A percentile compares a stretch with the other conserved stretches of the same genome.
These are phyloP conservation scores for Diaporthe australafricana DNA, from an alignment of 2,329 filamentous ascomycete genomes.

Conservation along the genomic window DNA sequence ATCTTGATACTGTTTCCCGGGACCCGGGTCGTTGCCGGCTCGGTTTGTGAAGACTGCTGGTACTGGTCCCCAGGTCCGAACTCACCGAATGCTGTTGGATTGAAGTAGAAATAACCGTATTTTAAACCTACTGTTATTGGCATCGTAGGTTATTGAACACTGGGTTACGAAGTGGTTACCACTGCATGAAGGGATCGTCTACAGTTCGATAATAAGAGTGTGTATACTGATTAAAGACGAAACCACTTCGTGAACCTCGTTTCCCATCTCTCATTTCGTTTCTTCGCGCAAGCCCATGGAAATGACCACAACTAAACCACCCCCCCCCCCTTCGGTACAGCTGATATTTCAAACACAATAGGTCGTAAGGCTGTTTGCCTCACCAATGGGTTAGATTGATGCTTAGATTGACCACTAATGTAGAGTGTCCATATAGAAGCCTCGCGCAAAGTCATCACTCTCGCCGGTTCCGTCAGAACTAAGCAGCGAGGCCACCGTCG, in stretches of 20 bases:
- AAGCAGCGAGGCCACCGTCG: conserved; percentile 38
- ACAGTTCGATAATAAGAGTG: too few species aligned
- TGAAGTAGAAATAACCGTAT: background rate
- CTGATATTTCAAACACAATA: background rate
- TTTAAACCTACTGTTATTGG: too few species aligned
- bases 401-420: background rate
- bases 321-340: too few species aligned
- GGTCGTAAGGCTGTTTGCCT: background rate
- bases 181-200: too few species aligned
- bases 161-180: too few species aligned
- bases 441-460: background rate
- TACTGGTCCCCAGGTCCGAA: background rate
- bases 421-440: background rate
- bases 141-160: too few species aligned
- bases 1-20: background rate
- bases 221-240: too few species aligned
- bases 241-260: too few species aligned
- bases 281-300: too few species aligned
- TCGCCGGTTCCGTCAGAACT: background rate
- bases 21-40: background rate
- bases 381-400: background rate
- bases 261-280: too few species aligned
- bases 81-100: background rate
- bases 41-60: background rate
- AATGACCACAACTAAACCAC: too few species aligned